These are phyloP conservation scores for Rhizopus arrhizus DNA, from an alignment of 371 early-diverging fungal species.

Conservation along the genomic window DNA sequence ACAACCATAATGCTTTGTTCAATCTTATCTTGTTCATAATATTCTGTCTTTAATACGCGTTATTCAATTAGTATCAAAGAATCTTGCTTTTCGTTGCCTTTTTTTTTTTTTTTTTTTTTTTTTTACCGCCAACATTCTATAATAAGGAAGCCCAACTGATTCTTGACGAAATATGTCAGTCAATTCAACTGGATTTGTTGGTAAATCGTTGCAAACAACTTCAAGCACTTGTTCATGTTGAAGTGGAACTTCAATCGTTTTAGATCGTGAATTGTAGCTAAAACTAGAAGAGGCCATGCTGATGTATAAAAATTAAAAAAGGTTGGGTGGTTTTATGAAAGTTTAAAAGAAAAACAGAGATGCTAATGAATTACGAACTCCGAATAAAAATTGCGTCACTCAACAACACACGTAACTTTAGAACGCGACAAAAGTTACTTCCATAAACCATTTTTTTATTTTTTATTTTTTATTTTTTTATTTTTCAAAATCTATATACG, in stretches of 20 bases:
- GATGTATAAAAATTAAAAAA: background rate
- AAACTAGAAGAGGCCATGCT: constrained; percentile 32
- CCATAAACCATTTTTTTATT: background rate
- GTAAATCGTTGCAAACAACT: constrained; percentile 77
- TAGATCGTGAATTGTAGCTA: constrained; percentile 30
- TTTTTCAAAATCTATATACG: constrained; percentile 22
- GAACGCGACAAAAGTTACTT: too few relatives aligned
- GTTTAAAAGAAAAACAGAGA: too few relatives aligned
- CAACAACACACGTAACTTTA: too few relatives aligned
- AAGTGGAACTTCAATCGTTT: constrained; percentile 80
- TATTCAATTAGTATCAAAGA: background rate
- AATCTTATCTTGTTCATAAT: constrained; percentile 66
- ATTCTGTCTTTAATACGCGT: constrained; percentile 63
- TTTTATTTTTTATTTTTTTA: constrained; percentile 6
- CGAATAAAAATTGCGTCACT: too few relatives aligned
- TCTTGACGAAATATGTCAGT: constrained; percentile 81
- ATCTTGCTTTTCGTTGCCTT: background rate
- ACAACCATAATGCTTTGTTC: constrained; percentile 66
- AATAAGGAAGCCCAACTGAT: constrained; percentile 69
- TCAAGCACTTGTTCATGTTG: constrained; percentile 79
- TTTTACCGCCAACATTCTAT: constrained; percentile 77
- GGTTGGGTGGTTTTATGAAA: too few relatives aligned
- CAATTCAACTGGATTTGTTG: constrained; percentile 67
- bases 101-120: background rate
- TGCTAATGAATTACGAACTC: too few relatives aligned